These are phyloP conservation scores for Talaromyces nanjingensis DNA, from an alignment of 495 filamentous ascomycete genomes.

Conservation along the genomic window DNA sequence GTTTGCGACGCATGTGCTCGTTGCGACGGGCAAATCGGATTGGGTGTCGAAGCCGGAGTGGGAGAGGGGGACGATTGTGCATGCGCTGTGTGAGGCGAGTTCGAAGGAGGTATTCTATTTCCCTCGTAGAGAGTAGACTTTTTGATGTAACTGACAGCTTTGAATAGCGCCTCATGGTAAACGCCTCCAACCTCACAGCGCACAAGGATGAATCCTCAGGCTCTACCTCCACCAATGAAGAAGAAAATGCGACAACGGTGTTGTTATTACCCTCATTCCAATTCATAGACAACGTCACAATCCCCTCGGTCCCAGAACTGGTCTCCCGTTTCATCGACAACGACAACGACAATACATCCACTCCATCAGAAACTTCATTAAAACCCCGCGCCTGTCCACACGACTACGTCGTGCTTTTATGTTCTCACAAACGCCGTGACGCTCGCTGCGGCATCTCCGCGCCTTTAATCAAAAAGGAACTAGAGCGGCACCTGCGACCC, in stretches of 20 bases:
- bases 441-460: conserved; percentile 91
- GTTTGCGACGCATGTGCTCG: conserved; percentile 78
- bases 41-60: conserved; percentile 82
- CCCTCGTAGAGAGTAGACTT: too few species aligned
- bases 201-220: conserved; percentile 32
- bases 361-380: conserved; percentile 18
- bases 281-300: conserved; percentile 72
- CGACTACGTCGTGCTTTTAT: conserved; percentile 82
- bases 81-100: conserved; percentile 58
- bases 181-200: conserved; percentile 79
- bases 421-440: conserved; percentile 85
- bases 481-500: conserved; percentile 81
- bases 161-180: conserved; percentile 73
- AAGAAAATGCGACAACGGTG: conserved; percentile 56
- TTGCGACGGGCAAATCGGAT: conserved; percentile 88
- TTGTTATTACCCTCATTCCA: conserved; percentile 85
- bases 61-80: conserved; percentile 87
- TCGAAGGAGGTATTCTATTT: conserved; percentile 54
- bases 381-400: conserved; percentile 65
- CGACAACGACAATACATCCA: conserved; percentile 9
- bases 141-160: conserved; percentile 6
- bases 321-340: conserved; percentile 59
- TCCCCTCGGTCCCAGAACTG: conserved; percentile 58
- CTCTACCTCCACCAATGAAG: not conserved
- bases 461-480: conserved; percentile 74